A percentile compares a stretch with the other conserved stretches of the same genome.
These are phyloP conservation scores for Blastobotrys aristatus DNA, from an alignment of 1,139 yeast species.

Conservation along the genomic window DNA sequence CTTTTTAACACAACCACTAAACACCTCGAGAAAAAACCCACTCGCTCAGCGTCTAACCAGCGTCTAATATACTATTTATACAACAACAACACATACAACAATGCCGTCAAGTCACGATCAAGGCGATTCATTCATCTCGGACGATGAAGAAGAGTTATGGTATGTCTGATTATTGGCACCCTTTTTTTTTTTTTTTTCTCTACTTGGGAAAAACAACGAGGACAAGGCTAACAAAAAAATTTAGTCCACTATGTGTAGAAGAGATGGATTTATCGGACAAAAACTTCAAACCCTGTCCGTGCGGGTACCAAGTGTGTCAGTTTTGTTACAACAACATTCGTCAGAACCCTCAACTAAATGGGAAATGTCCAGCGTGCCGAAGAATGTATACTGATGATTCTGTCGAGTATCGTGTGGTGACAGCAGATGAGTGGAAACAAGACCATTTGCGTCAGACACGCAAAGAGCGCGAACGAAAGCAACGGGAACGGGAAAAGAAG, in stretches of 20 bases:
- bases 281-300: constrained; percentile 97
- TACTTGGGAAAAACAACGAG: neutral
- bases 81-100: neutral
- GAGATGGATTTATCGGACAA: constrained; percentile 96
- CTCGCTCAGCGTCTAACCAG: neutral
- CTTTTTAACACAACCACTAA: neutral
- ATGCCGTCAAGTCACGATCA: constrained; percentile 18
- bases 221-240: constrained; percentile 2
- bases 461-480: constrained; percentile 81
- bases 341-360: constrained; percentile 90
- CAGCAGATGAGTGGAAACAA: constrained; percentile 83
- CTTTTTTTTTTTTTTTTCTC: constrained; percentile 40
- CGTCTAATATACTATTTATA: neutral
- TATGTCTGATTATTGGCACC: constrained; percentile 47
- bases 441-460: constrained; percentile 61
- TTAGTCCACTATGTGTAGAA: constrained; percentile 90
- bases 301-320: constrained; percentile 98
- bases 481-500: constrained; percentile 84
- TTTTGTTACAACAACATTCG: constrained; percentile 96
- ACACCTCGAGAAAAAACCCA: no score
- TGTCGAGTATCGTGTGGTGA: constrained; percentile 77
- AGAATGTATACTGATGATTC: constrained; percentile 88
- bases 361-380: constrained; percentile 97
- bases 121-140: constrained; percentile 57
- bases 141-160: constrained; percentile 77